Base-by-base conservation (phyloP, 345 rosid species). In the Eucalyptus virginea region DNA sequence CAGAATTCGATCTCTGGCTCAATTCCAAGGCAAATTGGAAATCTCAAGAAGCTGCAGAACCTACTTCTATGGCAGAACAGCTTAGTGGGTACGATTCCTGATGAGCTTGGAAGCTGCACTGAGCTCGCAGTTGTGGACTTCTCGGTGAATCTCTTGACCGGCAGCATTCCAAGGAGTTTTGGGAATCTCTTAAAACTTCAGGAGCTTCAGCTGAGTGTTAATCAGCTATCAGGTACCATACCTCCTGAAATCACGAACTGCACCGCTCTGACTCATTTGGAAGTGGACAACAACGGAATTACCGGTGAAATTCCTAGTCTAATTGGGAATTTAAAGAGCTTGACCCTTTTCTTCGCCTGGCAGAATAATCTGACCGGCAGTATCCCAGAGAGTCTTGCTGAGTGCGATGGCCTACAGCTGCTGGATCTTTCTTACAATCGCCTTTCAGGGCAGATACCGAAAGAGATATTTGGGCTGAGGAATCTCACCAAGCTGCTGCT, bases 341-440 rank as follows among this genome's bases (percentile, higher is more conserved):
- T 98, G 95, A 95, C 94, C 56, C 91, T 95, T 86, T 96, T 98
- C 92, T 98, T 96, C 88, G 97, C 99, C 51, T 98, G 99, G 99
- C 94, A 95, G 92, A 98, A 98, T 91, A 94, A 92, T 91, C 94
- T 98, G 52, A 95, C 98, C 23, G 98, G 99, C 40, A 93, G 88
- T 23, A 92, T 98, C 48, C 99, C 98, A 3, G 93, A 91, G 90
- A 94, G 96, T 81, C 92, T 97, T 47, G 93, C 98, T 14, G 92
- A 91, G 88, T 97, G 99, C 81, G 88, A 86, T 91, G 95, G 95
- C 86, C 99, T 98, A 90, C 95, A 98, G 93, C 98, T 98, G 87
- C 94, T 98, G 49, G 99, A 98, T 91, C 92, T 98, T n/a, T 98
- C 99, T 40, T 96, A 94, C 92, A 98, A 98, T 92, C 93, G 87